A percentile compares a stretch with the other conserved stretches of the same genome.
Conservation (phyloP, 1,284 basidiomycete genomes). For the Rhizoctonia solani region DNA sequence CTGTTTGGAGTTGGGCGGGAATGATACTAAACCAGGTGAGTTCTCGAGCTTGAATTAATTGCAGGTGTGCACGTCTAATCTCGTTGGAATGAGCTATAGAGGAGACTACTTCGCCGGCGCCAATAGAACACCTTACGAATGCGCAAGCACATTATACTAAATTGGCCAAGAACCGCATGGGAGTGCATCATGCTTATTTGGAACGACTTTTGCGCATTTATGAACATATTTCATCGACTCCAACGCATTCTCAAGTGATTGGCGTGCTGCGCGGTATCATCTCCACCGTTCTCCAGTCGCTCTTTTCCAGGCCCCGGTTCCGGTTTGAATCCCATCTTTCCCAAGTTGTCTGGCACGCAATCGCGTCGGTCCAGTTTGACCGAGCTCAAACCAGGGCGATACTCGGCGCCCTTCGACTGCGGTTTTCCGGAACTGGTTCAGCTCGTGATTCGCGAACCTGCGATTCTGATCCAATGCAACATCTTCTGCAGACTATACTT, state of each 20-base stretch:
- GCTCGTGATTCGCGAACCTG: neutral
- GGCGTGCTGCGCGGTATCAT: neutral
- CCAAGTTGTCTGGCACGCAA: neutral
- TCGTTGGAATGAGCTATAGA: too few species aligned
- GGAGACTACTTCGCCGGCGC: too few species aligned
- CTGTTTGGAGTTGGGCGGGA: neutral
- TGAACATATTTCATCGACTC: neutral
- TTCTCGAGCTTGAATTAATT: neutral
- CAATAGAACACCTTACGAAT: neutral
- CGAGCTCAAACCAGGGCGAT: neutral
- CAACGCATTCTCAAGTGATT: neutral
- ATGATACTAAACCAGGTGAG: neutral
- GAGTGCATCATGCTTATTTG: slow-evolving; percentile 15
- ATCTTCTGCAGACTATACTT: slow-evolving; percentile 3
- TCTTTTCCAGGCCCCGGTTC: slow-evolving; percentile 10
- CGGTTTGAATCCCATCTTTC: neutral
- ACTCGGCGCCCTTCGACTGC: neutral
- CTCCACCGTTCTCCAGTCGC: neutral
- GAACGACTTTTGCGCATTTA: neutral
- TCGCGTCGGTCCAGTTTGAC: neutral
- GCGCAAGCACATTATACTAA: slow-evolving; percentile 19
- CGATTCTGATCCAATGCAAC: neutral
- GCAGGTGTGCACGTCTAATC: too few species aligned
- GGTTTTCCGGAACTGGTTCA: neutral
- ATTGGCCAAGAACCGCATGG: slow-evolving; percentile 12